phyloP scores from a whole-genome alignment of 2,329 filamentous ascomycete species.

The Ceratocystis smalleyi region DNA sequence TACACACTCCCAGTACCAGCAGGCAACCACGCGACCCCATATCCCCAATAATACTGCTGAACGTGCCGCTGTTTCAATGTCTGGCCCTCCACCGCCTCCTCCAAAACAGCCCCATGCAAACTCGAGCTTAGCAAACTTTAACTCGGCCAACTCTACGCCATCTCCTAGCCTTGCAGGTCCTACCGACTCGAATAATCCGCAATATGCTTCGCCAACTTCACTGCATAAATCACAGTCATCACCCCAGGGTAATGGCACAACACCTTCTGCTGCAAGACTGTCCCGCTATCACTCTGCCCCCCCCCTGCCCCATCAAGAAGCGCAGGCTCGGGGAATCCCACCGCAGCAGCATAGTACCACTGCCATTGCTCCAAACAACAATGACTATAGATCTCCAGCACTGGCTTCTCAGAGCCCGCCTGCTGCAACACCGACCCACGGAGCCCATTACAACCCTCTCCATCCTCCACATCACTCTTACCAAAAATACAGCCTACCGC shows the following conservation, averaged over 20 bases:
- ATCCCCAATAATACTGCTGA: background rate
- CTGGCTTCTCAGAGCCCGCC: background rate
- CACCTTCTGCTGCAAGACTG: conserved; percentile 13
- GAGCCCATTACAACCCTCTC: background rate
- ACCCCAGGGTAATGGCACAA: background rate
- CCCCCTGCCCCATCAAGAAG: conserved; percentile 25
- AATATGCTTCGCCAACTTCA: conserved; percentile 1
- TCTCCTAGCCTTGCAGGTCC: background rate
- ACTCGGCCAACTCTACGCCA: background rate
- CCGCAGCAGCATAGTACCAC: background rate
- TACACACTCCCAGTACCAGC: conserved; percentile 24
- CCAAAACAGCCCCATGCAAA: conserved; percentile 18
- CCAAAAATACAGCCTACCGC: background rate
- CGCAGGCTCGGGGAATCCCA: background rate
- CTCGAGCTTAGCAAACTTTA: background rate
- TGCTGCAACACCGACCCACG: background rate
- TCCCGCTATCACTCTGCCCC: conserved; percentile 36
- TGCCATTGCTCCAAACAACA: background rate
- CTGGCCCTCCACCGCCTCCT: conserved; percentile 21
- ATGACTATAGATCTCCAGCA: background rate
- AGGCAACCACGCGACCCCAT: conserved; percentile 13
- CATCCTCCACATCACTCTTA: conserved; percentile 1
- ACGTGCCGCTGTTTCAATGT: background rate
- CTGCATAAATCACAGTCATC: background rate
- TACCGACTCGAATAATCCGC: background rate